phyloP scores from a whole-genome alignment of 1,284 basidiomycete species.

The Phaffia rhodozyma region DNA sequence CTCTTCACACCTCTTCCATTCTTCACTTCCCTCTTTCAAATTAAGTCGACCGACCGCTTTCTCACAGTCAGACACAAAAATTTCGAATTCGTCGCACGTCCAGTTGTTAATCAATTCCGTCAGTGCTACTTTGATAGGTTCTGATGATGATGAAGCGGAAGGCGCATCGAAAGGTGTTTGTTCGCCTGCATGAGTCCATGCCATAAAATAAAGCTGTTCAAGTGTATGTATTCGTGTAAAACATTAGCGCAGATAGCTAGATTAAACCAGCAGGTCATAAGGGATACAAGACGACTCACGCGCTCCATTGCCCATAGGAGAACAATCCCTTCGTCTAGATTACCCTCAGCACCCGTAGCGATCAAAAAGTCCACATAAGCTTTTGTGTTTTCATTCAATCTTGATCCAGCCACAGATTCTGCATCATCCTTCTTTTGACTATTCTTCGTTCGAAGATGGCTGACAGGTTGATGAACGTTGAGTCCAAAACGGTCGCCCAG shows the following conservation, averaged over 20 bases:
- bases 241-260: too few species aligned
- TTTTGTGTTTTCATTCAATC: conserved; percentile 36
- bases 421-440: conserved; percentile 20
- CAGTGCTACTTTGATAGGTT: conserved; percentile 32
- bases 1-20: conserved; percentile 41
- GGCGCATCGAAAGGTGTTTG: neutral
- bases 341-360: conserved; percentile 36
- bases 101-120: conserved; percentile 49
- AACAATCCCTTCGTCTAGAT: conserved; percentile 44
- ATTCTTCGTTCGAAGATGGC: neutral
- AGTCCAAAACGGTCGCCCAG: conserved; percentile 42
- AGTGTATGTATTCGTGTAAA: too few species aligned
- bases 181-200: too few species aligned
- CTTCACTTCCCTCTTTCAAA: conserved; percentile 36
- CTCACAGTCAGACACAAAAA: conserved; percentile 48
- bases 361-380: conserved; percentile 61
- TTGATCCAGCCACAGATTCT: conserved; percentile 43
- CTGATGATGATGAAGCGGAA: neutral
- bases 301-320: conserved; percentile 66
- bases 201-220: too few species aligned
- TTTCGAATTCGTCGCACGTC: conserved; percentile 50
- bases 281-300: conserved; percentile 1
- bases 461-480: conserved; percentile 16
- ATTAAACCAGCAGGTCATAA: too few species aligned
- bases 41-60: conserved; percentile 45